phyloP scores from a whole-genome alignment of 1,139 yeast genomes.

The Geotrichum phurueaensis region DNA sequence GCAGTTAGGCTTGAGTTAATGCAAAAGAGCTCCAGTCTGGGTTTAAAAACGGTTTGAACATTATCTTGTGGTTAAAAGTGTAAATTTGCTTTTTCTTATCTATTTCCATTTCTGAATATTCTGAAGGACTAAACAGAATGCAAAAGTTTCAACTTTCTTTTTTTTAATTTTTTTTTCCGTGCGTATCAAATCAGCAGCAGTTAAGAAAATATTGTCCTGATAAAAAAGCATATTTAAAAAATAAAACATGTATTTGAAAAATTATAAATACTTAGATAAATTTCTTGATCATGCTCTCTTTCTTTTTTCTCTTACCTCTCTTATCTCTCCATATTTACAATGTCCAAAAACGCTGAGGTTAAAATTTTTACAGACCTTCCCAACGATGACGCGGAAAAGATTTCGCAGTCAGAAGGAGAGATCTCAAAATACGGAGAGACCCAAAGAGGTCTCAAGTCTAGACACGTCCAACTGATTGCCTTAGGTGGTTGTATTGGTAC shows the following conservation, averaged over 20 bases:
- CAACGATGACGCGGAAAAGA: neutral
- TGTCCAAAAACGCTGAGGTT: neutral
- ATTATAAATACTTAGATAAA: neutral
- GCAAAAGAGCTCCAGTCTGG: neutral
- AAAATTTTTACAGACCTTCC: conserved; percentile 3
- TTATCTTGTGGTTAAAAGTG: neutral
- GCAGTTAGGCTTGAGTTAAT: neutral
- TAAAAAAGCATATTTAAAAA: neutral
- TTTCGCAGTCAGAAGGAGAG: neutral
- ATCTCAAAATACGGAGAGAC: neutral
- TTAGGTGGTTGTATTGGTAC: conserved; percentile 87
- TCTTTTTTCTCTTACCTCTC: neutral
- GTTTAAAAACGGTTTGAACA: neutral
- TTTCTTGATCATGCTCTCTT: neutral
- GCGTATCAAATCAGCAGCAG: no score
- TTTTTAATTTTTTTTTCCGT: no score
- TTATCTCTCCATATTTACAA: neutral
- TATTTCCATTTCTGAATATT: neutral
- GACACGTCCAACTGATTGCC: conserved; percentile 78
- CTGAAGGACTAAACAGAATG: neutral
- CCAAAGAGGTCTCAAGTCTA: conserved; percentile 43
- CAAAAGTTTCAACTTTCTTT: neutral
- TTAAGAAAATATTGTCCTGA: neutral
- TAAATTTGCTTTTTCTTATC: neutral
- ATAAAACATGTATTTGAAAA: neutral